These are phyloP conservation scores for Avena sativa DNA, from an alignment of 176 grass and related monocot species.

Conservation along the genomic window DNA sequence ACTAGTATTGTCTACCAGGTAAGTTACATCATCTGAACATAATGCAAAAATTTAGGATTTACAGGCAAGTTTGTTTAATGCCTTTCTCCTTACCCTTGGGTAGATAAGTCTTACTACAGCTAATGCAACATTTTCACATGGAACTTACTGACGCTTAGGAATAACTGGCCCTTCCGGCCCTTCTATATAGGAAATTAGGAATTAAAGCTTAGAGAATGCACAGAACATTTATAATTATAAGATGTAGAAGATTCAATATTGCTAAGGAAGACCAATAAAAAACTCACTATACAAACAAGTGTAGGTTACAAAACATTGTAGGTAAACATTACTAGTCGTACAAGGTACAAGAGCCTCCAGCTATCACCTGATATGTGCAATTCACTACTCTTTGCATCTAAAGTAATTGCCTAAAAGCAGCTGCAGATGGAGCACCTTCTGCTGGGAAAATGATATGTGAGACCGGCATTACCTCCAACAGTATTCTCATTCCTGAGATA, in stretches of 20 bases:
- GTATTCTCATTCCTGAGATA: conserved; percentile 34
- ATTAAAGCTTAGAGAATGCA: conserved; percentile 13
- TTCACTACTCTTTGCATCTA: conserved; percentile 50
- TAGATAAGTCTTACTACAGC: conserved; percentile 1
- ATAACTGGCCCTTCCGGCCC: not conserved
- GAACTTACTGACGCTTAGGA: not conserved
- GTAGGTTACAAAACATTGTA: conserved; percentile 19
- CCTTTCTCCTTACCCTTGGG: not conserved
- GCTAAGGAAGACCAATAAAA: conserved; percentile 6
- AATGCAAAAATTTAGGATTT: not conserved
- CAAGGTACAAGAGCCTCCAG: conserved; percentile 38
- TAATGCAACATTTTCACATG: not conserved
- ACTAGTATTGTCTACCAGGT: not conserved
- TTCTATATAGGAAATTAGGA: not conserved
- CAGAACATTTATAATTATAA: conserved; percentile 12
- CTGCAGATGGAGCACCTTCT: not conserved
- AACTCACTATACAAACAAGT: conserved; percentile 33
- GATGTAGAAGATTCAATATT: not conserved
- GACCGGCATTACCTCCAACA: not conserved
- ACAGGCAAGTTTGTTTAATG: not conserved
- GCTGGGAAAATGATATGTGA: conserved; percentile 14
- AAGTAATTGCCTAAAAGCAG: conserved; percentile 28
- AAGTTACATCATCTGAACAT: not conserved
- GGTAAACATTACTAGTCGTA: conserved; percentile 39
- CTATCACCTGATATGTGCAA: conserved; percentile 42